Evolutionary conservation across 2,329 filamentous ascomycete species (phyloP).

Genomic region (Chrysoporthe deuterocubensis): DNA sequence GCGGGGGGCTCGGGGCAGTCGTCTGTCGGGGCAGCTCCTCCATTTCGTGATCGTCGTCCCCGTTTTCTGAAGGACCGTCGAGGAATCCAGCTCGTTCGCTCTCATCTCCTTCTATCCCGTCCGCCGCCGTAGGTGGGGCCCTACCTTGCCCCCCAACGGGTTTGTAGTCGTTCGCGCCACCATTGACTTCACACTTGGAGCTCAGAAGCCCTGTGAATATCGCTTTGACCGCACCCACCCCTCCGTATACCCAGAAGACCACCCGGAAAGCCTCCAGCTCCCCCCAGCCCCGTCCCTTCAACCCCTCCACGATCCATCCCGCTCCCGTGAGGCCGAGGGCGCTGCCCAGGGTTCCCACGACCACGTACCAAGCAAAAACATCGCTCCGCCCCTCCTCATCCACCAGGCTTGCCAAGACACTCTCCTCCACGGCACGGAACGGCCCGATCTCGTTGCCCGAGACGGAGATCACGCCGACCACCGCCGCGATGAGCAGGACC

Average conservation of each 20-base stretch:
- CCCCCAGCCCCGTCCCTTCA: slow-evolving; percentile 50
- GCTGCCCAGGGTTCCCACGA: slow-evolving; percentile 62
- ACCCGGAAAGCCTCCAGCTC: slow-evolving; percentile 54
- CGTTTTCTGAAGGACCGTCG: slow-evolving; percentile 2
- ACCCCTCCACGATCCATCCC: slow-evolving; percentile 61
- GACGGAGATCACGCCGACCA: slow-evolving; percentile 66
- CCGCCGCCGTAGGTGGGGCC: slow-evolving; percentile 22
- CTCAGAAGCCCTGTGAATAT: slow-evolving; percentile 54
- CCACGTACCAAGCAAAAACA: slow-evolving; percentile 65
- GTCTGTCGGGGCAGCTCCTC: not conserved
- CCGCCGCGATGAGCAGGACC: slow-evolving; percentile 59
- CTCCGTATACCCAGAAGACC: slow-evolving; percentile 62
- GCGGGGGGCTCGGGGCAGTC: not conserved
- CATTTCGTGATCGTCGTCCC: not conserved
- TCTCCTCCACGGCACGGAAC: slow-evolving; percentile 66
- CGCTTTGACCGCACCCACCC: slow-evolving; percentile 61
- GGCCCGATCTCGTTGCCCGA: slow-evolving; percentile 67
- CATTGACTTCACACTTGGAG: slow-evolving; percentile 18
- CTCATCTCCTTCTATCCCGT: slow-evolving; percentile 38
- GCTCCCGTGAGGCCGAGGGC: slow-evolving; percentile 63
- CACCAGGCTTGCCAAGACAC: slow-evolving; percentile 61
- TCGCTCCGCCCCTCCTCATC: slow-evolving; percentile 51
- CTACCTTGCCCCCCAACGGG: slow-evolving; percentile 34
- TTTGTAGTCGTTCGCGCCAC: slow-evolving; percentile 46
- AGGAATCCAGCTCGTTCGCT: slow-evolving; percentile 25